phyloP scores from a whole-genome alignment of 2,329 filamentous ascomycete species.

The Didymella pomorum region DNA sequence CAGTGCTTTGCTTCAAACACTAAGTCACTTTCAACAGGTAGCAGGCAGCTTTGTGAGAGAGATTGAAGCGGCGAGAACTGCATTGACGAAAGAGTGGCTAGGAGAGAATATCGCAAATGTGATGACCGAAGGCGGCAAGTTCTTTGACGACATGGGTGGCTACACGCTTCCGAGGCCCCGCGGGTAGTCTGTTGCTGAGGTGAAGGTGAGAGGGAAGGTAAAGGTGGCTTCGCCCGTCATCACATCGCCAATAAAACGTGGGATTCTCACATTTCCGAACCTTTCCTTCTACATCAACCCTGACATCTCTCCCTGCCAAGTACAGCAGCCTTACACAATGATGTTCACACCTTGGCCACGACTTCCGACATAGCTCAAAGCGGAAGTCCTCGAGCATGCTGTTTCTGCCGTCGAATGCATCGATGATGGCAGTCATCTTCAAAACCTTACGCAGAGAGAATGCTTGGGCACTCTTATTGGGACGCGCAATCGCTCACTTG shows the following conservation, averaged over 20 bases:
- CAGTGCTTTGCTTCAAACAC: not conserved
- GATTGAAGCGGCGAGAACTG: conserved; percentile 40
- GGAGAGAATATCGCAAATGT: conserved; percentile 45
- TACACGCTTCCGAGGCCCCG: conserved; percentile 46
- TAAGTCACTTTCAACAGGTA: conserved; percentile 27
- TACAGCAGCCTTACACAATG: not conserved
- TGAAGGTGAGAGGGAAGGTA: too few species aligned
- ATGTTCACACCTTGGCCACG: not conserved
- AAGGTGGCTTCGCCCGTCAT: too few species aligned
- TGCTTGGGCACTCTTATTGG: not conserved
- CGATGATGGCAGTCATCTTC: not conserved
- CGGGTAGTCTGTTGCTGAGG: not conserved
- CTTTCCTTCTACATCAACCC: too few species aligned
- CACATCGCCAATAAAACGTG: too few species aligned
- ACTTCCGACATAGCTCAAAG: too few species aligned
- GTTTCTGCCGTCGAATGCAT: not conserved
- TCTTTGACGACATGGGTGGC: conserved; percentile 48
- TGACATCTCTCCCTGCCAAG: too few species aligned
- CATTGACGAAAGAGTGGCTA: conserved; percentile 42
- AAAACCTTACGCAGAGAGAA: not conserved
- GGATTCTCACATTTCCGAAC: too few species aligned
- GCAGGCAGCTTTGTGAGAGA: conserved; percentile 41
- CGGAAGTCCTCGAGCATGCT: too few species aligned
- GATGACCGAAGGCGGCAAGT: conserved; percentile 45
- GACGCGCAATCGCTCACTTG: not conserved